A percentile compares a stretch with the other conserved stretches of the same genome.
Evolutionary conservation across 2,329 filamentous ascomycete species (phyloP).

Genomic region (Colletotrichum destructivum): DNA sequence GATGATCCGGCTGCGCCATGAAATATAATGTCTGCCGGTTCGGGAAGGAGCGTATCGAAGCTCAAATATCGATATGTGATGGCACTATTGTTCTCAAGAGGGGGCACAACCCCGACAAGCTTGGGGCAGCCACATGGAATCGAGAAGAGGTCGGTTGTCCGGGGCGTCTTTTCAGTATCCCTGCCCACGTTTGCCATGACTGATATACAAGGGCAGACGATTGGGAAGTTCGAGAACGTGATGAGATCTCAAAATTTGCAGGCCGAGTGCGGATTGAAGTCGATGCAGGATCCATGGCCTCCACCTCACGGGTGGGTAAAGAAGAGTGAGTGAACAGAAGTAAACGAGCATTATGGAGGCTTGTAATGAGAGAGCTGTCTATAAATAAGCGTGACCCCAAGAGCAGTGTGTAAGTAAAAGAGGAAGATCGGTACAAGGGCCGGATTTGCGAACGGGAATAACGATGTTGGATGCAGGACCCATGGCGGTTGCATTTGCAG

Average conservation of each 20-base stretch:
- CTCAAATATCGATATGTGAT: conserved; percentile 60
- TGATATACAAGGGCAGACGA: not conserved
- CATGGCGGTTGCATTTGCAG: not conserved
- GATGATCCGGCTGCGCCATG: conserved; percentile 42
- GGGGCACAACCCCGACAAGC: not conserved
- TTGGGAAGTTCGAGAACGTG: conserved; percentile 18
- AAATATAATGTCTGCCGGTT: conserved; percentile 42
- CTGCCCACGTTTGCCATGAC: conserved; percentile 18
- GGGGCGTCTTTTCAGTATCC: conserved; percentile 31
- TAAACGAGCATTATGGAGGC: not conserved
- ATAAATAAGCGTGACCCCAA: conserved; percentile 12
- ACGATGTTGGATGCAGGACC: conserved; percentile 4
- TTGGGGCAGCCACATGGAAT: not conserved
- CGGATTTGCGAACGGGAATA: conserved; percentile 39
- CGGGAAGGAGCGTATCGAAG: conserved; percentile 57
- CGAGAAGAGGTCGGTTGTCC: not conserved
- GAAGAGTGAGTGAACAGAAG: not conserved
- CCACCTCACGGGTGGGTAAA: not conserved
- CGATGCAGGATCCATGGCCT: conserved; percentile 22
- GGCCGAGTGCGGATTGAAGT: not conserved
- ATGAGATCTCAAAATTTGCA: conserved; percentile 6
- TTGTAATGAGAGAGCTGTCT: conserved; percentile 21
- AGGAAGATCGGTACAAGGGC: conserved; percentile 20
- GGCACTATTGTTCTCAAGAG: conserved; percentile 41
- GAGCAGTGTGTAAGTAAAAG: not conserved